These are phyloP conservation scores for Zasmidium cellare DNA, from an alignment of 2,329 filamentous ascomycete species.

Conservation along the genomic window DNA sequence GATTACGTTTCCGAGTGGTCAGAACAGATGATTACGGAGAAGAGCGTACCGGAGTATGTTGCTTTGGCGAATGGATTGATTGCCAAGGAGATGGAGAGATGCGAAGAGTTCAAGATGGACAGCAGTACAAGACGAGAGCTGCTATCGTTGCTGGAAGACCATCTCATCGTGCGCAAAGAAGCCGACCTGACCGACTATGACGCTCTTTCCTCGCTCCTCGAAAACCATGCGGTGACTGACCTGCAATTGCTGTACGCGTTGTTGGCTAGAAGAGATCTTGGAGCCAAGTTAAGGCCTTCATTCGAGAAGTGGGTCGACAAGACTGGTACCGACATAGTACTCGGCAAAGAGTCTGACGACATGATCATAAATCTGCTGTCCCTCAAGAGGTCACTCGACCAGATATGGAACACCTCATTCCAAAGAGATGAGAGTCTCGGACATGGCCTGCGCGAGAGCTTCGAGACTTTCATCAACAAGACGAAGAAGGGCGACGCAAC, in stretches of 20 bases:
- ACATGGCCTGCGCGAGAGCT: slow-evolving; percentile 78
- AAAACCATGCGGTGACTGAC: slow-evolving; percentile 66
- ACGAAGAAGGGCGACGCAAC: slow-evolving; percentile 67
- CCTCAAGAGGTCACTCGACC: slow-evolving; percentile 76
- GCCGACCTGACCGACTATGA: slow-evolving; percentile 42
- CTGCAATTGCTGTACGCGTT: slow-evolving; percentile 77
- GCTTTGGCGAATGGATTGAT: slow-evolving; percentile 68
- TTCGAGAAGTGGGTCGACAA: slow-evolving; percentile 79
- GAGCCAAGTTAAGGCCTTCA: slow-evolving; percentile 66
- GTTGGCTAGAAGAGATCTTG: slow-evolving; percentile 69
- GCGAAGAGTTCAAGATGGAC: slow-evolving; percentile 79
- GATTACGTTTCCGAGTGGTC: slow-evolving; percentile 71
- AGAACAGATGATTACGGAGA: slow-evolving; percentile 60
- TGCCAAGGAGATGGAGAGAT: slow-evolving; percentile 69
- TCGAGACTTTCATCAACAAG: slow-evolving; percentile 90
- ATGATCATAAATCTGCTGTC: slow-evolving; percentile 85
- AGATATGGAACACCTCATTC: slow-evolving; percentile 76
- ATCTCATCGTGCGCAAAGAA: slow-evolving; percentile 69
- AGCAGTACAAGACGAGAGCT: slow-evolving; percentile 77
- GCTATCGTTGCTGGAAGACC: slow-evolving; percentile 69
- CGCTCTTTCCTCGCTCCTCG: slow-evolving; percentile 71
- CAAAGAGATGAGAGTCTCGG: slow-evolving; percentile 72
- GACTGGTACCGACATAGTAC: slow-evolving; percentile 74
- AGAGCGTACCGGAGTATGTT: slow-evolving; percentile 73
- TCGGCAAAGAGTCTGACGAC: slow-evolving; percentile 71